Evolutionary conservation across 1,284 basidiomycete species (phyloP).

Genomic region (Ceraceosorus bombacis): DNA sequence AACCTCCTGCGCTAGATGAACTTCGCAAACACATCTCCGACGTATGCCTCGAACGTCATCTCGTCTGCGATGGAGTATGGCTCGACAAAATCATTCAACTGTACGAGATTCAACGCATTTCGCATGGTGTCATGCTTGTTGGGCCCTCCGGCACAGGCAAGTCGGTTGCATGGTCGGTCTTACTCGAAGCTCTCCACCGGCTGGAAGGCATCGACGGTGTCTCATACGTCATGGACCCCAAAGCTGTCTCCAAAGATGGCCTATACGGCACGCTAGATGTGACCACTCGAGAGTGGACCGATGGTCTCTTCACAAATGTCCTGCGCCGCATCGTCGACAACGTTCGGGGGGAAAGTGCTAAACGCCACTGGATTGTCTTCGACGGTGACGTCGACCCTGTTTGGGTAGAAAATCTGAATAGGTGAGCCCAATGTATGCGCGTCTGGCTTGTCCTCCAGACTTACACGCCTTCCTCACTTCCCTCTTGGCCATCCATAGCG

Average conservation of each 20-base stretch:
- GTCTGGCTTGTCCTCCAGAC: background rate
- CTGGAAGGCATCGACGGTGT: constrained; percentile 87
- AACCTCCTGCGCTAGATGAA: constrained; percentile 65
- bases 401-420: constrained; percentile 99
- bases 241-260: constrained; percentile 97
- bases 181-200: constrained; percentile 81
- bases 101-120: constrained; percentile 98
- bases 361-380: constrained; percentile 98
- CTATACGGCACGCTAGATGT: constrained; percentile 94
- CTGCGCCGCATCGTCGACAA: constrained; percentile 97
- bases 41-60: constrained; percentile 76
- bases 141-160: constrained; percentile 95
- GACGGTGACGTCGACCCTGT: constrained; percentile 99
- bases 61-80: constrained; percentile 68
- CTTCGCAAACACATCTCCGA: constrained; percentile 75
- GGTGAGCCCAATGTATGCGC: constrained; percentile 37
- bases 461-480: background rate
- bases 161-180: constrained; percentile 91
- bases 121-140: constrained; percentile 99
- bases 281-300: constrained; percentile 98
- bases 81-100: constrained; percentile 91
- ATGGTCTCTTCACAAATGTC: constrained; percentile 96
- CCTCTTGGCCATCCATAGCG: constrained; percentile 3
- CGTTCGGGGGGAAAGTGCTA: constrained; percentile 90
- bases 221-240: constrained; percentile 95